A percentile compares a stretch with the other conserved stretches of the same genome.
Evolutionary conservation across 1,139 yeast genomes (phyloP).

Genomic region (Pneumocystis carinii): DNA sequence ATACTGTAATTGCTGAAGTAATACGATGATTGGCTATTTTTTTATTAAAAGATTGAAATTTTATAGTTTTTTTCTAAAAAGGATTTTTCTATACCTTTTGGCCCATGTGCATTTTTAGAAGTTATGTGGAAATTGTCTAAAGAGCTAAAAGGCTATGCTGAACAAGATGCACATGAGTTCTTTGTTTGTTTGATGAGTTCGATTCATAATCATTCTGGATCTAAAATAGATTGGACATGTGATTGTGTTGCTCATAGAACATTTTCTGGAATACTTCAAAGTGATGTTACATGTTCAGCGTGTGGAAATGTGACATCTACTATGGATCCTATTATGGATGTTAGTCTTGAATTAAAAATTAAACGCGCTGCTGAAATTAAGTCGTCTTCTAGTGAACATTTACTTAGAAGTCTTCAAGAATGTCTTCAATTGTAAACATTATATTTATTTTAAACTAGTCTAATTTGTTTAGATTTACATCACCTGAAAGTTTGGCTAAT

Average conservation of each 20-base stretch:
- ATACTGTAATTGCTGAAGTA: slow-evolving; percentile 47
- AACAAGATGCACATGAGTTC: slow-evolving; percentile 96
- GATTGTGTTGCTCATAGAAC: slow-evolving; percentile 68
- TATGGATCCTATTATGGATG: slow-evolving; percentile 78
- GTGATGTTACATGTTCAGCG: slow-evolving; percentile 56
- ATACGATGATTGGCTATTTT: slow-evolving; percentile 13
- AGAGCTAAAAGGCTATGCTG: slow-evolving; percentile 82
- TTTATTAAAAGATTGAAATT: slow-evolving; percentile 19
- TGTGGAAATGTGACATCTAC: slow-evolving; percentile 56
- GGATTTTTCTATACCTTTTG: slow-evolving; percentile 20
- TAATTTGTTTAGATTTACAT: not conserved
- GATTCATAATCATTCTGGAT: slow-evolving; percentile 34
- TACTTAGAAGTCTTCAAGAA: slow-evolving; percentile 9
- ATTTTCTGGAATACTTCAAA: slow-evolving; percentile 58
- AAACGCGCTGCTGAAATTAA: slow-evolving; percentile 4
- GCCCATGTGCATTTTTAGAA: slow-evolving; percentile 54
- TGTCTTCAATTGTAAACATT: slow-evolving; percentile 13
- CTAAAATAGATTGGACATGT: slow-evolving; percentile 28
- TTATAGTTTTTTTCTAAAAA: not conserved
- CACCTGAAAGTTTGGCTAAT: not conserved
- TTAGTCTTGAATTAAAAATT: slow-evolving; percentile 52
- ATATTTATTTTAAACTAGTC: not conserved
- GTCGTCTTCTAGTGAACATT: slow-evolving; percentile 1
- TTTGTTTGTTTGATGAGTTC: slow-evolving; percentile 82
- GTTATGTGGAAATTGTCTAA: slow-evolving; percentile 77